phyloP scores from a whole-genome alignment of 441 rosid species.

The Biscutella auriculata region DNA sequence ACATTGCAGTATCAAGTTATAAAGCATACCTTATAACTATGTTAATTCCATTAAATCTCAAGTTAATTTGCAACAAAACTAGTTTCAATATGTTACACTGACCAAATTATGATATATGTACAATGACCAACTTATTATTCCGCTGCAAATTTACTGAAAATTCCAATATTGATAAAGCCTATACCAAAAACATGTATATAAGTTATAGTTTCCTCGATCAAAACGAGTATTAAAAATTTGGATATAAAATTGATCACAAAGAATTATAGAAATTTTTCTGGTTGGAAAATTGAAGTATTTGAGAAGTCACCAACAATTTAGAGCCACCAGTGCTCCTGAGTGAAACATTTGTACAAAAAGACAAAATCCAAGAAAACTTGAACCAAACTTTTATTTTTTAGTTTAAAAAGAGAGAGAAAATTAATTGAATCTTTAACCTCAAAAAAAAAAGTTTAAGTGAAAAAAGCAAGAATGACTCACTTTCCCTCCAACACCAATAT shows the following conservation, averaged over 20 bases:
- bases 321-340: neutral
- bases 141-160: no score
- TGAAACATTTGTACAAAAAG: conserved; percentile 1
- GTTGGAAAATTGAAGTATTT: neutral
- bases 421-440: neutral
- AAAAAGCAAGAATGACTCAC: neutral
- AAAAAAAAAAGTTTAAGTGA: no score
- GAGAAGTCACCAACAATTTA: neutral
- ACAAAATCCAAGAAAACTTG: conserved; percentile 9
- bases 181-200: no score
- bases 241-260: neutral
- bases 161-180: no score
- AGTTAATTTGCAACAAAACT: no score
- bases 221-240: neutral
- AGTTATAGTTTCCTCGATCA: neutral
- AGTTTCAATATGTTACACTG: no score
- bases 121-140: no score
- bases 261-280: neutral
- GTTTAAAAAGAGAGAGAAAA: neutral
- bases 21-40: no score
- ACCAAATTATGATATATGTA: no score
- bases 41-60: no score
- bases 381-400: conserved; percentile 7
- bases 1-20: no score
- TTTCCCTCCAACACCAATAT: conserved; percentile 10